Evolutionary conservation across 495 filamentous ascomycete genomes (phyloP).

Genomic region (Neurospora sp.): DNA sequence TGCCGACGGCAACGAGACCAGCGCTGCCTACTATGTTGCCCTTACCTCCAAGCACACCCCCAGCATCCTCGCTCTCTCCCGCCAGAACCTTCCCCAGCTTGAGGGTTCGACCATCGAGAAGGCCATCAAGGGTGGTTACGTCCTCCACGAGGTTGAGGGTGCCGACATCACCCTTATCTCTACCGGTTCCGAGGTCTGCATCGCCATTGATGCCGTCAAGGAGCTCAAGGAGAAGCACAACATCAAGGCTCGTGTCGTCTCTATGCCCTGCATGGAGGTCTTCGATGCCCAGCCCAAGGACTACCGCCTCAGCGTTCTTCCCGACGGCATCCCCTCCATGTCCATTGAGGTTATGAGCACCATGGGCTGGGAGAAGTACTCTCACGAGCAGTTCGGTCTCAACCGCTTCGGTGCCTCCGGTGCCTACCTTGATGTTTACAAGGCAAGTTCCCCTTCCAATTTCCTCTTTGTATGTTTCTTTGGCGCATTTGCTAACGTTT

Average conservation of each 20-base stretch:
- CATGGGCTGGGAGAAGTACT: constrained; percentile 92
- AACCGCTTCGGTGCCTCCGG: constrained; percentile 97
- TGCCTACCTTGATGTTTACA: constrained; percentile 96
- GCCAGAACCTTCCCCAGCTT: constrained; percentile 97
- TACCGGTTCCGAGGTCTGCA: constrained; percentile 91
- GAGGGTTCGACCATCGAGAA: constrained; percentile 82
- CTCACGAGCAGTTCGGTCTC: constrained; percentile 97
- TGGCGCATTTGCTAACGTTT: constrained; percentile 6
- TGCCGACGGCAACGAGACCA: constrained; percentile 97
- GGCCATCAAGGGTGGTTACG: constrained; percentile 91
- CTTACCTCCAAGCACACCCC: constrained; percentile 87
- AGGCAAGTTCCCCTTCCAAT: constrained; percentile 44
- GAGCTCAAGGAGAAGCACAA: constrained; percentile 83
- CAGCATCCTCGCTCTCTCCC: constrained; percentile 84
- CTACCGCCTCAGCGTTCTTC: constrained; percentile 82
- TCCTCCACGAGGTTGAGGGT: constrained; percentile 69
- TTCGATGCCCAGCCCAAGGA: constrained; percentile 92
- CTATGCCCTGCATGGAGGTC: constrained; percentile 93
- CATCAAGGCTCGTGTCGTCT: constrained; percentile 85
- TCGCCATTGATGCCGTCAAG: constrained; percentile 86
- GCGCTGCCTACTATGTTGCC: constrained; percentile 93
- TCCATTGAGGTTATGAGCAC: constrained; percentile 93
- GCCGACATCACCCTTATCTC: constrained; percentile 86
- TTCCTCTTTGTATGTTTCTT: background rate
- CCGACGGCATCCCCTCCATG: constrained; percentile 87